phyloP scores from a whole-genome alignment of 108 stramenopile species.

The Cyclotella kingstonii region DNA sequence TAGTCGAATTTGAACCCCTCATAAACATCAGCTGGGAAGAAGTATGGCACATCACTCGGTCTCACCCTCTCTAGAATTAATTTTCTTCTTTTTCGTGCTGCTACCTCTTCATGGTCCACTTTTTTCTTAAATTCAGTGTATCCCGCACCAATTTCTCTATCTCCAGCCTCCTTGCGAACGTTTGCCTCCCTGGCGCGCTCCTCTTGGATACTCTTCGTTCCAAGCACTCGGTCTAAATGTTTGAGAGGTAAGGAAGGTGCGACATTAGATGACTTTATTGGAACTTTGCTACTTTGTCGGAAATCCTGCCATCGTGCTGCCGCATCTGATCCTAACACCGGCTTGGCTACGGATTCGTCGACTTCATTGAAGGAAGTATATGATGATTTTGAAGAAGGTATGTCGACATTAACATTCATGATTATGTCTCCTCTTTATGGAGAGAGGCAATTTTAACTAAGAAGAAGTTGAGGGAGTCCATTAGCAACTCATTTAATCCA shows the following conservation, averaged over 20 bases:
- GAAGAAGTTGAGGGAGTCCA: too few relatives aligned
- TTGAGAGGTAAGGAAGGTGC: conserved; percentile 79
- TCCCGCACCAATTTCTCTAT: conserved; percentile 48
- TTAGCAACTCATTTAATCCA: too few relatives aligned
- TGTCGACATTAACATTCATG: neutral
- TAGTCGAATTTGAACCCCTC: conserved; percentile 79
- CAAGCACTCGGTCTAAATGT: conserved; percentile 62
- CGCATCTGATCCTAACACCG: conserved; percentile 77
- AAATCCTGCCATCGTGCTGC: conserved; percentile 79
- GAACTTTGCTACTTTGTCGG: conserved; percentile 31
- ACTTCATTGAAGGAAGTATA: conserved; percentile 76
- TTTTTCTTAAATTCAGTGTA: conserved; percentile 70
- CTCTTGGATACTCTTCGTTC: conserved; percentile 63
- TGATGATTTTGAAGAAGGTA: conserved; percentile 24
- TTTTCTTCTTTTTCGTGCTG: conserved; percentile 51
- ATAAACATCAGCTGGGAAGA: conserved; percentile 57
- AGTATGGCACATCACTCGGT: conserved; percentile 69
- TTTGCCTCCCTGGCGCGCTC: conserved; percentile 64
- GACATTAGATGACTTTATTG: conserved; percentile 11
- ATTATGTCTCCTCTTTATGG: neutral
- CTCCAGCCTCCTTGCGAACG: conserved; percentile 60
- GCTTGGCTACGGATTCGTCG: conserved; percentile 75
- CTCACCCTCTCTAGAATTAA: conserved; percentile 54
- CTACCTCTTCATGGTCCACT: conserved; percentile 44
- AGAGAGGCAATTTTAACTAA: neutral